phyloP scores from a whole-genome alignment of 2,329 filamentous ascomycete species.

The Huntiella decipiens region DNA sequence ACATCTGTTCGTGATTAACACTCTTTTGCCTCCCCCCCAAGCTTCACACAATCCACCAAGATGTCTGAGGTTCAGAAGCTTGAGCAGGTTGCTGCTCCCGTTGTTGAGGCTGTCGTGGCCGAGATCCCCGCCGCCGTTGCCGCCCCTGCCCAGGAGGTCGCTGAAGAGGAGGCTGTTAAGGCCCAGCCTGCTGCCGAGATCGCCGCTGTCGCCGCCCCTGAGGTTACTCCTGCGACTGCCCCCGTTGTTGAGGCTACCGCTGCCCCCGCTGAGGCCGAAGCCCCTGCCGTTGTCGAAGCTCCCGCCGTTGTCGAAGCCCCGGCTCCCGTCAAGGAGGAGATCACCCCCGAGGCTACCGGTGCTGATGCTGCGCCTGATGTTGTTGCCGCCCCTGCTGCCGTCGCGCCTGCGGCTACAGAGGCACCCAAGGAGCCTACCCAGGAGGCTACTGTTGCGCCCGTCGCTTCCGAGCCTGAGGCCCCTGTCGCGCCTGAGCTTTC shows the following conservation, averaged over 20 bases:
- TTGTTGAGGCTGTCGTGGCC: neutral
- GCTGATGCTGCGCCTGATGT: slow-evolving; percentile 1
- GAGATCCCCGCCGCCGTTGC: neutral
- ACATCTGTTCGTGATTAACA: neutral
- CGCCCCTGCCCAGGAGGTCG: neutral
- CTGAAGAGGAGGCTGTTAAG: neutral
- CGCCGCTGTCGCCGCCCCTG: too few relatives aligned
- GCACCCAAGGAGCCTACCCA: neutral
- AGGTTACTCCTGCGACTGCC: too few relatives aligned
- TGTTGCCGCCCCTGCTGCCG: slow-evolving; percentile 4
- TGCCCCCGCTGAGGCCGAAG: neutral
- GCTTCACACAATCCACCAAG: neutral
- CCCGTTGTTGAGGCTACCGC: too few relatives aligned
- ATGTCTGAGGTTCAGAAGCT: slow-evolving; percentile 5
- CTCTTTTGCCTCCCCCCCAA: neutral
- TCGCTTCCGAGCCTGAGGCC: neutral
- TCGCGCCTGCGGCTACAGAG: neutral
- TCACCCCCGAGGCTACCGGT: neutral
- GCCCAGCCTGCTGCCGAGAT: neutral
- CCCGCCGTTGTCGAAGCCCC: slow-evolving; percentile 14
- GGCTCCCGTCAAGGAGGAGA: slow-evolving; percentile 14
- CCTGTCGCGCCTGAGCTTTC: slow-evolving; percentile 12
- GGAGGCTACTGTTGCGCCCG: neutral
- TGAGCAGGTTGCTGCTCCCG: neutral
- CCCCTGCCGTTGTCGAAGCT: too few relatives aligned